Conservation (phyloP, 2,329 filamentous ascomycete genomes). For the Pseudogymnoascus sp. region DNA sequence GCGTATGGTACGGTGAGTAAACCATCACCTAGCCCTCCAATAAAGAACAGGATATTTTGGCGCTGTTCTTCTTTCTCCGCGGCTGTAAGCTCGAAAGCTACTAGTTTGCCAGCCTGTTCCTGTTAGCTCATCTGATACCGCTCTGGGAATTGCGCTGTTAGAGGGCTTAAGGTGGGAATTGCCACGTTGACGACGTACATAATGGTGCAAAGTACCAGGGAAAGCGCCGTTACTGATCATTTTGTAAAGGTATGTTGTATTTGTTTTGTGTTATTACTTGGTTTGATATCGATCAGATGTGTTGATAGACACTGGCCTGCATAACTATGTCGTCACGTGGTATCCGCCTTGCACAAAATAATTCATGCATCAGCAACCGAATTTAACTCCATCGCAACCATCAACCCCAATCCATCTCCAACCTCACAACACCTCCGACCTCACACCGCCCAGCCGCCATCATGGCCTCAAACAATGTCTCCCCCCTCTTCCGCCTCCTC, state of each 20-base stretch:
- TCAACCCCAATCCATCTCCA: slow-evolving; percentile 7
- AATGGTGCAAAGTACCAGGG: slow-evolving; percentile 18
- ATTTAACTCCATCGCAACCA: slow-evolving; percentile 9
- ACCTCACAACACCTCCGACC: background rate
- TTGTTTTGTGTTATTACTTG: slow-evolving; percentile 10
- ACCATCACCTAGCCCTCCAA: slow-evolving; percentile 47
- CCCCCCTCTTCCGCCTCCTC: slow-evolving; percentile 19
- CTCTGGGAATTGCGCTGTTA: background rate
- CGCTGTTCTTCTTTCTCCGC: background rate
- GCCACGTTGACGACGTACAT: slow-evolving; percentile 12
- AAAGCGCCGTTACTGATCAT: slow-evolving; percentile 12
- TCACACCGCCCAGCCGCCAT: background rate
- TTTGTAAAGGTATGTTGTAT: slow-evolving; percentile 12
- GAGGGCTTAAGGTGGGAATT: background rate
- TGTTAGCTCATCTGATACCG: background rate
- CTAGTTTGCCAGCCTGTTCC: slow-evolving; percentile 22
- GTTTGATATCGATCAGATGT: background rate
- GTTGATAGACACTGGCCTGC: background rate
- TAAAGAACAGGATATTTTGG: slow-evolving; percentile 42
- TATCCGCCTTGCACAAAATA: background rate
- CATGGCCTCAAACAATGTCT: slow-evolving; percentile 18
- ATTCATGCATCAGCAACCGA: slow-evolving; percentile 1
- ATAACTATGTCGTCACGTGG: background rate
- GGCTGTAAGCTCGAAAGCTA: slow-evolving; percentile 27
- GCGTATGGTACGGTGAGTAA: slow-evolving; percentile 42